Base-by-base conservation (phyloP, 768 basidiomycete species). In the Boletus bicolor region DNA sequence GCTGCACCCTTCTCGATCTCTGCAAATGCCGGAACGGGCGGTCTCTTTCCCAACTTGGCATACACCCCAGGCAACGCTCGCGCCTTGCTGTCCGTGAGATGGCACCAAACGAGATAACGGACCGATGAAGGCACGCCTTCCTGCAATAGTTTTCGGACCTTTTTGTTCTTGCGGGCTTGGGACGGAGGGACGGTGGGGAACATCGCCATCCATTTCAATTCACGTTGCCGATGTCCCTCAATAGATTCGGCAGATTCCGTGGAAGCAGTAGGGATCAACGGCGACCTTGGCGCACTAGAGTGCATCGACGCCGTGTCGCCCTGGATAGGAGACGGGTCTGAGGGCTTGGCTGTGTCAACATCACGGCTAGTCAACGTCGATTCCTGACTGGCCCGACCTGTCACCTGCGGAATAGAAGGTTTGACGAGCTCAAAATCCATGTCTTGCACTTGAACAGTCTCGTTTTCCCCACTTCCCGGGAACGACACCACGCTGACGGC, bases 61-160 rank as follows among this genome's bases (percentile, higher is more conserved):
- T 92, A 93, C 15, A 92, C 78, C 2, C 85, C 84, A 1, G 85
- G 79, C 46, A 90, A 81, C 45, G 79, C 77, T 49, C 84, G 81
- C 10, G 82, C 85, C 65, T 86, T 89, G 60, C 86, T 87, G 65
- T 93, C 87, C 7, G 85, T 86, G 11, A 93, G 70, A 66, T 87
- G 84, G 17, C 83, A 82, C 92, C 92, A 94, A 4, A 93, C 91
- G 15, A 86, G 80, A 60, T 91, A 93, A 10, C 92, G 79, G 26
- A 94, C 89, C 11, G 86, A 89, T 10, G 87, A 84, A 0, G 92
- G 92, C 0, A 94, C 87, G 37, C 84, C 84, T n/a, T 91, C 89
- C 43, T 85, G 72, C 30, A 93, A 62, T 7, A 94, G 71, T 63
- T 85, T 87, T 59, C 82, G 79, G 11, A 91, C 77, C 65, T 93